These are phyloP conservation scores for Herpetomonas muscarum DNA, from an alignment of 208 protist species.

Conservation along the genomic window DNA sequence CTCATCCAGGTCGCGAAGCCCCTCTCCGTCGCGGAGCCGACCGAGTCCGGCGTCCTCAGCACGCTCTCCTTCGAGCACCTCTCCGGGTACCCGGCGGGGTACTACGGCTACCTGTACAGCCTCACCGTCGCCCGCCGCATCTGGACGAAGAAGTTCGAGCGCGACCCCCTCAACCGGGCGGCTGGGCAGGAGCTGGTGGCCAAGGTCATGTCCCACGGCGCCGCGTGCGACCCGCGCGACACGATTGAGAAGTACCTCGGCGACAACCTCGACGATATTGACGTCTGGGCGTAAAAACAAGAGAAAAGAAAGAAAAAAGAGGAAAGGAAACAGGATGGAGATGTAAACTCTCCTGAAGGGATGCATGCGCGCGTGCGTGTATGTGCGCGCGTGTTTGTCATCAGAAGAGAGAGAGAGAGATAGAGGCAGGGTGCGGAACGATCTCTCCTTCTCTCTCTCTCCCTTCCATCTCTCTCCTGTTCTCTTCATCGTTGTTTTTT, in stretches of 20 bases:
- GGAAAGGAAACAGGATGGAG: too few relatives aligned
- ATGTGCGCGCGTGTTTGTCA: neutral
- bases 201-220: conserved; percentile 84
- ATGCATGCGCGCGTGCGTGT: too few relatives aligned
- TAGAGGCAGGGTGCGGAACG: neutral
- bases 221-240: conserved; percentile 75
- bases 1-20: conserved; percentile 78
- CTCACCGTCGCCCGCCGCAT: conserved; percentile 84
- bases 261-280: conserved; percentile 81
- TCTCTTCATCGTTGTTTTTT: conserved; percentile 8
- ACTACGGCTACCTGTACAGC: conserved; percentile 93
- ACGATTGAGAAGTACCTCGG: conserved; percentile 80
- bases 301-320: conserved; percentile 11
- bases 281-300: conserved; percentile 72
- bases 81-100: conserved; percentile 86
- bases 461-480: conserved; percentile 5
- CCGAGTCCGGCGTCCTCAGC: conserved; percentile 54
- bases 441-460: conserved; percentile 9
- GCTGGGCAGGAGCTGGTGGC: conserved; percentile 74
- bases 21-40: conserved; percentile 72
- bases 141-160: conserved; percentile 87
- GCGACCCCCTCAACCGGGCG: conserved; percentile 83
- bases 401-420: neutral
- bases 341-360: too few relatives aligned
- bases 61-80: conserved; percentile 89